These are phyloP conservation scores for Fusarium coicis DNA, from an alignment of 2,329 filamentous ascomycete genomes.

Conservation along the genomic window DNA sequence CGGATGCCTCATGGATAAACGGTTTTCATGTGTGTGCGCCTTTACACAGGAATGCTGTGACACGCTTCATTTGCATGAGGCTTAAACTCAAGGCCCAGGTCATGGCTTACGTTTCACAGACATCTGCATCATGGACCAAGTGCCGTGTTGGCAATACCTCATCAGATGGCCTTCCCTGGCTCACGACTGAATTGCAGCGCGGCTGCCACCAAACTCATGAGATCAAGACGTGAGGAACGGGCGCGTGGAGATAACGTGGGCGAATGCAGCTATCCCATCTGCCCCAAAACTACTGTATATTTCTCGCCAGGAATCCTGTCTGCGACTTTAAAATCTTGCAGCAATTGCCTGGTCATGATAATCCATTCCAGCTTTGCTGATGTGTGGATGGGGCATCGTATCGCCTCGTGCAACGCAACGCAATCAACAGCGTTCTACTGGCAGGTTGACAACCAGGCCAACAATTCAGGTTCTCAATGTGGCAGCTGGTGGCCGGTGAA, in stretches of 20 bases:
- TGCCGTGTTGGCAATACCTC: constrained; percentile 7
- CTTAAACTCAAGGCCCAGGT: constrained; percentile 22
- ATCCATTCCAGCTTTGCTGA: constrained; percentile 13
- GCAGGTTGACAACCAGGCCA: constrained; percentile 8
- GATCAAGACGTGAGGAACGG: neutral
- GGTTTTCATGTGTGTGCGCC: constrained; percentile 4
- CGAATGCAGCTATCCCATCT: neutral
- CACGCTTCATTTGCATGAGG: constrained; percentile 18
- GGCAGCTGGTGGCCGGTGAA: constrained; percentile 21
- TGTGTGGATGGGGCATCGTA: constrained; percentile 12
- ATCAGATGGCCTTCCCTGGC: neutral
- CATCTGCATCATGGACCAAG: constrained; percentile 9
- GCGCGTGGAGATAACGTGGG: constrained; percentile 21
- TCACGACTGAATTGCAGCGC: constrained; percentile 7
- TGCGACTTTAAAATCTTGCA: constrained; percentile 1
- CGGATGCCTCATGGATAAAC: constrained; percentile 12
- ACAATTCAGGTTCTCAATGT: constrained; percentile 17
- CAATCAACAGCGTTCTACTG: constrained; percentile 8
- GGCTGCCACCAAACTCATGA: constrained; percentile 8
- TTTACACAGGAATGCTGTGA: constrained; percentile 21
- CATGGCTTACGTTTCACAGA: constrained; percentile 15
- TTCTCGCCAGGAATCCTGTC: neutral
- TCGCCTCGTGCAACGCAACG: constrained; percentile 21
- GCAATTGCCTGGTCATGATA: constrained; percentile 17
- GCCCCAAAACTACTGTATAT: neutral